Evolutionary conservation across 73 alveolate species (phyloP).

Genomic region (Tetrahymena thermophila): DNA sequence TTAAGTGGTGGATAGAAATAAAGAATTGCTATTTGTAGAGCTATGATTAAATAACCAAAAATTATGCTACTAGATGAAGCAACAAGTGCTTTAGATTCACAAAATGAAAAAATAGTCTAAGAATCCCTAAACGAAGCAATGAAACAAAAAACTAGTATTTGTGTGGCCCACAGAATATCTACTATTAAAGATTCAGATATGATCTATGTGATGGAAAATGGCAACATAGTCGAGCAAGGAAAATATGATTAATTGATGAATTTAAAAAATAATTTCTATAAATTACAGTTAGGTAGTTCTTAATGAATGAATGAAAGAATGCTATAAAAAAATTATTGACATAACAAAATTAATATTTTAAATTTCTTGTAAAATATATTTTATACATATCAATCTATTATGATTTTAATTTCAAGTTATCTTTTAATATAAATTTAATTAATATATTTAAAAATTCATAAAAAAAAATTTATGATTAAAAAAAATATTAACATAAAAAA

Average conservation of each 20-base stretch:
- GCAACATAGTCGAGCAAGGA: conserved; percentile 66
- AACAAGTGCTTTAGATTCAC: conserved; percentile 70
- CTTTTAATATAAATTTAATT: too few relatives aligned
- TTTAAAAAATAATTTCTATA: neutral
- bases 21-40: conserved; percentile 75
- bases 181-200: conserved; percentile 59
- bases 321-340: neutral
- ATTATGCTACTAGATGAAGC: conserved; percentile 80
- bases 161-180: conserved; percentile 46
- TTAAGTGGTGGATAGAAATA: conserved; percentile 67
- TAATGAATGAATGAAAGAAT: neutral
- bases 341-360: neutral
- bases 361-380: neutral
- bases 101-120: conserved; percentile 59
- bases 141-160: conserved; percentile 35
- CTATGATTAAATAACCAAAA: conserved; percentile 52
- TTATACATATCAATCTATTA: too few relatives aligned
- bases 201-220: conserved; percentile 61
- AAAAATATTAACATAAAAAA: too few relatives aligned
- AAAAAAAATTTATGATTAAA: too few relatives aligned
- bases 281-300: conserved; percentile 5
- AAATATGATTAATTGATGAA: conserved; percentile 33
- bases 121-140: conserved; percentile 51
- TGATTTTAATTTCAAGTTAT: too few relatives aligned
- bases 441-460: too few relatives aligned